Conservation (phyloP, 2,329 filamentous ascomycete genomes). For the Pseudogymnoascus sp. region DNA sequence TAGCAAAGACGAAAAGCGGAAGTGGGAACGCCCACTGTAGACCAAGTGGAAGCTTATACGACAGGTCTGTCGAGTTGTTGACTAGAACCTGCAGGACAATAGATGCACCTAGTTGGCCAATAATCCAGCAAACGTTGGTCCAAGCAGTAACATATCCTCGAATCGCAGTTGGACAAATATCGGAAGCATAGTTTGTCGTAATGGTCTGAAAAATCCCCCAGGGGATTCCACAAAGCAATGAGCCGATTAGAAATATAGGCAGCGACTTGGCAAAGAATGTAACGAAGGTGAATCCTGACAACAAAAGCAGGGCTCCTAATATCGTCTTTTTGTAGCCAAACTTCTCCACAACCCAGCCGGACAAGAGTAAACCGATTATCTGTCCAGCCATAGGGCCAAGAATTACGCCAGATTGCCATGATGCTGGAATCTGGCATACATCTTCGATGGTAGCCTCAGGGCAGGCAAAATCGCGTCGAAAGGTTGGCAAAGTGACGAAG, state of each 20-base stretch:
- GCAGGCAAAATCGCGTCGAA: slow-evolving; percentile 23
- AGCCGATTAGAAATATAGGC: background rate
- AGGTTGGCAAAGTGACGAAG: slow-evolving; percentile 39
- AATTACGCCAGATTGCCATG: slow-evolving; percentile 36
- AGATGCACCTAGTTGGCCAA: slow-evolving; percentile 32
- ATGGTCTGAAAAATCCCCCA: slow-evolving; percentile 9
- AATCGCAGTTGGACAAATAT: slow-evolving; percentile 6
- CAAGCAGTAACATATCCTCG: slow-evolving; percentile 9
- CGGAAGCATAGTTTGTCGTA: slow-evolving; percentile 21
- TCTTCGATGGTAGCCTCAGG: slow-evolving; percentile 24
- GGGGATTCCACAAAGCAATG: background rate
- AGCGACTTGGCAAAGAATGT: background rate
- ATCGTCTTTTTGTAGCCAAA: slow-evolving; percentile 31
- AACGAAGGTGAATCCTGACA: slow-evolving; percentile 7
- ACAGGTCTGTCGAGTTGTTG: slow-evolving; percentile 35
- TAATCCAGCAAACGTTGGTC: slow-evolving; percentile 11
- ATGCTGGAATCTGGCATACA: slow-evolving; percentile 28
- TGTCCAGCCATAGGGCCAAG: slow-evolving; percentile 35
- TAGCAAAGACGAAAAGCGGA: slow-evolving; percentile 37
- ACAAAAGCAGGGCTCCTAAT: background rate
- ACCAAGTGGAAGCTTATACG: slow-evolving; percentile 40
- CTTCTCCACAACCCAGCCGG: slow-evolving; percentile 9
- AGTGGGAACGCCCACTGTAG: slow-evolving; percentile 43
- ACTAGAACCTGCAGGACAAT: slow-evolving; percentile 38
- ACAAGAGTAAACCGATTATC: slow-evolving; percentile 7